Evolutionary conservation across 768 basidiomycete species (phyloP).

Genomic region (Chalciporus chontae): DNA sequence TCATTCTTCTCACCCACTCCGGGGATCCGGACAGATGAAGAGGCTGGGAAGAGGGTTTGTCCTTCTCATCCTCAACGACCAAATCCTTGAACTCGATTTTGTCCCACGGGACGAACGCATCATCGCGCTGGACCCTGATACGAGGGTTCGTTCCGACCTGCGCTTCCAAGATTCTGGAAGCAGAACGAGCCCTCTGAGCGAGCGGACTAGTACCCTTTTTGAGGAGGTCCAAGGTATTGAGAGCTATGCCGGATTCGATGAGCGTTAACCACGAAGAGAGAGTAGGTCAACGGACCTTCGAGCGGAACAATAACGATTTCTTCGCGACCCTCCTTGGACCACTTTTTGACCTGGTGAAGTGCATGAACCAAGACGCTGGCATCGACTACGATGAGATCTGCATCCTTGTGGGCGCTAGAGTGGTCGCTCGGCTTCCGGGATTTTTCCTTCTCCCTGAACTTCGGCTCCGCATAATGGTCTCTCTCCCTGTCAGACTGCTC

Average conservation of each 20-base stretch:
- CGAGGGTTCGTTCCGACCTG: conserved; percentile 81
- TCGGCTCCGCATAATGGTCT: conserved; percentile 21
- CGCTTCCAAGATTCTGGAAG: conserved; percentile 84
- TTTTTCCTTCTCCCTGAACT: conserved; percentile 15
- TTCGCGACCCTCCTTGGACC: conserved; percentile 73
- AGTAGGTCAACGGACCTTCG: conserved; percentile 58
- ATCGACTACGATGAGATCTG: conserved; percentile 74
- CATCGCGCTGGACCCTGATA: conserved; percentile 77
- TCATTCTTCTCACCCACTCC: conserved; percentile 82
- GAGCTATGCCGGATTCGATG: conserved; percentile 43
- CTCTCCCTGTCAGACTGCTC: conserved; percentile 18
- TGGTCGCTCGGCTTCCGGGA: conserved; percentile 24
- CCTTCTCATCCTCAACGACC: conserved; percentile 19
- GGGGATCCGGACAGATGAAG: conserved; percentile 45
- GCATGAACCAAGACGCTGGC: conserved; percentile 81
- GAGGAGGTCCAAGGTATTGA: conserved; percentile 87
- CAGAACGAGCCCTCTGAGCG: conserved; percentile 80
- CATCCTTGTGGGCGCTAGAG: conserved; percentile 49
- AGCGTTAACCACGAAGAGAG: conserved; percentile 2
- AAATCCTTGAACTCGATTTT: conserved; percentile 51
- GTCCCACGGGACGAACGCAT: conserved; percentile 83
- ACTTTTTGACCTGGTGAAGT: conserved; percentile 73
- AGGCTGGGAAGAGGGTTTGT: conserved; percentile 22
- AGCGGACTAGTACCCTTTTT: conserved; percentile 84
- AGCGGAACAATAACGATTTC: conserved; percentile 83